Evolutionary conservation across 2,329 filamentous ascomycete species (phyloP), one percentile per base, ranked within the genome.

Genomic region (Fusarium caatingaense): DNA sequence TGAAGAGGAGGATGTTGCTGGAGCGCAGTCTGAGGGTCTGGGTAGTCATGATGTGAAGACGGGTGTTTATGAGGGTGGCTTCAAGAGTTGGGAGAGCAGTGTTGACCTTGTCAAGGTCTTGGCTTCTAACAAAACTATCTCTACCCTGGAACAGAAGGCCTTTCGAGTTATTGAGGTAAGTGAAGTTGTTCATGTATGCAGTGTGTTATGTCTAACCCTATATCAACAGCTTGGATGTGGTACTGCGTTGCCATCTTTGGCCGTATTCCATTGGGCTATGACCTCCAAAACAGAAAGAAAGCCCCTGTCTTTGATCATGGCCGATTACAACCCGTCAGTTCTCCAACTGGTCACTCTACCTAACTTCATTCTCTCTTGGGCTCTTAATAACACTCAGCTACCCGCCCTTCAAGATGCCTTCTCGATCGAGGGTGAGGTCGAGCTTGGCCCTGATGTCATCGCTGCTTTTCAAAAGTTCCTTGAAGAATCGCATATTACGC

Each of bases 41-140:
- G 90, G 88, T 41, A 85, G 86, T 66, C 89, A 92, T 68, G 93
- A 96, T 79, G 90, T 96, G 69, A 91, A 89, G 78, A 92, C 92
- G 58, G 92, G 92, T 54, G 88, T 95, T 64, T 96, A 96, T 80
- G 93, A 96, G 80, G 93, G 93, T 60, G 93, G 93, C 25, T 94
- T 95, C 83, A 96, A 96, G 83, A 94, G 91, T 74, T 96, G 93
- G 93, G 93, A 96, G 81, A 94, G 92, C 80, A 93, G 91, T 64
- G 84, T 94, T 55, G 93, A 96, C 77, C 83, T 96, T 20, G 91
- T 93, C 53, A 92, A 89, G 76, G 88, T 91, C n/a, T 78, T 91
- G 30, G 84, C 84, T 1, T 74, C 77, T 5, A 82, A 83, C 27
- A 78, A 81, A 15, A 78, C 81, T 50, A 72, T 80, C 20, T 64